Percentiles rank a stretch among this genome's conserved stretches.
Conservation (phyloP, 164 flowering plant genomes). For the Cinnamomum micranthum region DNA sequence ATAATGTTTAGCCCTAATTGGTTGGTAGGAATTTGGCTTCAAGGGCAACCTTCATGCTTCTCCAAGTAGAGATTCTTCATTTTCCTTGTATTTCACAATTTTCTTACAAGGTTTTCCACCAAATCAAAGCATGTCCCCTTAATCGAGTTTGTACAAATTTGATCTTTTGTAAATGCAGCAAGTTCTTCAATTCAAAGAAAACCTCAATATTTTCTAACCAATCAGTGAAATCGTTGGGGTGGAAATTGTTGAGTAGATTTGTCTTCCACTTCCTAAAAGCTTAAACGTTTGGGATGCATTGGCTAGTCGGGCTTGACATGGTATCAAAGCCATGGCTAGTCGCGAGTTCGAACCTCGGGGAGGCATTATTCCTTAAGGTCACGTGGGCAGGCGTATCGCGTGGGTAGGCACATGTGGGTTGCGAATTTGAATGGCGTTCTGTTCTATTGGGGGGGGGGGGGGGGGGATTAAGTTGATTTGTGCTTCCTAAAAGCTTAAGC, state of each 20-base stretch:
- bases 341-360: no score
- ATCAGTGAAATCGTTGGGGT: background rate
- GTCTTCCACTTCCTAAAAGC: no score
- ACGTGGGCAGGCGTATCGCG: background rate
- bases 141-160: background rate
- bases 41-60: background rate
- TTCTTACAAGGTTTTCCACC: background rate
- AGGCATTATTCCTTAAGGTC: background rate
- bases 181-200: background rate
- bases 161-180: background rate
- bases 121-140: slow-evolving; percentile 1
- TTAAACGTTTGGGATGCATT: no score
- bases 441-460: no score
- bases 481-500: no score
- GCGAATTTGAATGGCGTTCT: background rate
- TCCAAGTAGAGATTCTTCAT: background rate
- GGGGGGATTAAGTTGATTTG: no score
- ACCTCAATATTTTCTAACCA: slow-evolving; percentile 3
- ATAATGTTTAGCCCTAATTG: background rate
- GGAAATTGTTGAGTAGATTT: background rate
- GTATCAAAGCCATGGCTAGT: no score
- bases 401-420: background rate
- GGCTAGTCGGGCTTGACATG: no score
- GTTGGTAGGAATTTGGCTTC: slow-evolving; percentile 1
- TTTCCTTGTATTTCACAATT: background rate